Evolutionary conservation across 2,329 filamentous ascomycete species (phyloP), one percentile per base, ranked within the genome.

Genomic region (Ceratocystis diversiconidia): DNA sequence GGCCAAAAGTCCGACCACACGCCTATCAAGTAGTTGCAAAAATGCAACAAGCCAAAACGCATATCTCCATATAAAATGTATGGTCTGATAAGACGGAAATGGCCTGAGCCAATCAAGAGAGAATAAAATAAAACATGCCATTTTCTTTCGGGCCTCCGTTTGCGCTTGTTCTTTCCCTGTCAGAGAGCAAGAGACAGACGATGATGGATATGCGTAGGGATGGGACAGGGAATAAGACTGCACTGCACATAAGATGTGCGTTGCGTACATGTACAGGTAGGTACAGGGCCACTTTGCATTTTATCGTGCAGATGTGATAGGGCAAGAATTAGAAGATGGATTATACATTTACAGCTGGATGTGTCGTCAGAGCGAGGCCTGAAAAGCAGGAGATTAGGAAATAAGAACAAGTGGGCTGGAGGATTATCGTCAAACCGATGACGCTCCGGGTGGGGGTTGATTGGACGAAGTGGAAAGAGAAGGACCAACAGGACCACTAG

Each of bases 1-100:
- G 52, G 30, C 28, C 52, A 57, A 57, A 57, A 57, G 52, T 57
- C 52, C 28, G 28, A 28, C 52, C 52, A 57, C 28, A 57, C 52
- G 52, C 17, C 30, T 57, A 19, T 25, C n/a, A 52, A 25, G 48
- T 52, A 19, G 52, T n/a, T 57, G 52, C 52, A 57, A 30, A 30
- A 17, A 5, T 41, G 36, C 36, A 41, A 41, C 36, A 41, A 41
- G 36, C 10, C 52, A 30, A 57, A 57, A 57, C 52, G 22, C 52
- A 41, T 25, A 57, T 57, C 52, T 57, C 52, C 52, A 57, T 57
- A 57, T 32, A 57, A 57, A 57, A 57, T 57, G 52, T 25, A 32
- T 57, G 52, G 52, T 17, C 52, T 57, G 52, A 57, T 32, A 57
- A 57, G 52, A 57, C 22, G 12, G 25, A 32, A 57, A 57, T 57